Evolutionary conservation across 805 yeast species (phyloP).

Genomic region (Babjeviella inositovora): DNA sequence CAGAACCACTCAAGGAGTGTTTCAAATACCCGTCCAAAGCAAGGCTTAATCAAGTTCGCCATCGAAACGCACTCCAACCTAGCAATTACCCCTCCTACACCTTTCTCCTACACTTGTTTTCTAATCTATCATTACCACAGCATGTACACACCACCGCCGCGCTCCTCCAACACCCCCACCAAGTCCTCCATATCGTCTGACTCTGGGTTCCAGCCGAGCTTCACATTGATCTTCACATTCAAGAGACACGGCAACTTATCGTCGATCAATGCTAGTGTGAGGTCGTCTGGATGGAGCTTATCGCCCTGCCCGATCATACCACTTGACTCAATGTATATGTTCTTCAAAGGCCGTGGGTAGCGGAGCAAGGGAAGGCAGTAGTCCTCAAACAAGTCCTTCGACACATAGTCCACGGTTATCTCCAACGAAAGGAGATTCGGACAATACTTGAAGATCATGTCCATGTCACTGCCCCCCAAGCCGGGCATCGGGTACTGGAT

Average conservation of each 20-base stretch:
- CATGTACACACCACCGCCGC: slow-evolving; percentile 61
- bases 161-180: slow-evolving; percentile 53
- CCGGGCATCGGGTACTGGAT: slow-evolving; percentile 86
- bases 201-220: slow-evolving; percentile 73
- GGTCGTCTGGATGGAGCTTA: slow-evolving; percentile 76
- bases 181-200: slow-evolving; percentile 47
- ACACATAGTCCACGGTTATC: slow-evolving; percentile 67
- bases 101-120: too few species aligned
- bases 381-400: slow-evolving; percentile 26
- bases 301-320: slow-evolving; percentile 77
- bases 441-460: slow-evolving; percentile 58
- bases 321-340: slow-evolving; percentile 63
- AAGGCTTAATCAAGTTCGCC: too few species aligned
- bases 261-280: slow-evolving; percentile 73
- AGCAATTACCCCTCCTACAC: too few species aligned
- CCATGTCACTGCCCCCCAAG: slow-evolving; percentile 52
- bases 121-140: too few species aligned
- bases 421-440: slow-evolving; percentile 52
- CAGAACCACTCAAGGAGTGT: too few species aligned
- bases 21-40: too few species aligned
- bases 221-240: slow-evolving; percentile 51
- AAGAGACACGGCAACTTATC: slow-evolving; percentile 55
- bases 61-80: too few species aligned
- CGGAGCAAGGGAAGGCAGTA: slow-evolving; percentile 15
- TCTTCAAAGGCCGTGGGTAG: slow-evolving; percentile 31